Evolutionary conservation across 345 rosid species (phyloP), one percentile per base, ranked within the genome.

Genomic region (Schrenkiella parvula): DNA sequence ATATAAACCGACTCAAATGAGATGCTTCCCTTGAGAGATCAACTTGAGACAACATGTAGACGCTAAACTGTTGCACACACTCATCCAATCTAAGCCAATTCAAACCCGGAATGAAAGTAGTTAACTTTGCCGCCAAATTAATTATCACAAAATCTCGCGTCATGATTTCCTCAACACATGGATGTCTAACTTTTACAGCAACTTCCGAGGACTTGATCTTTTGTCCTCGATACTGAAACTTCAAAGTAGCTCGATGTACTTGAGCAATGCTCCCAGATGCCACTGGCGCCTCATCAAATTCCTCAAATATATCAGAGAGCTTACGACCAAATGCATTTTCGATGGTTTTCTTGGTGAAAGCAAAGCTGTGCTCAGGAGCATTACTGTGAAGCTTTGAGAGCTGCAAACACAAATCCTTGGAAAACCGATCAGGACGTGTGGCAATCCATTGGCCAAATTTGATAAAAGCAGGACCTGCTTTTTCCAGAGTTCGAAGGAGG

Each of bases 371-470:
- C 53, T 88, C 91, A 38, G 98, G 99, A 58, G 99, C 98, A 72
- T 84, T 84, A 17, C 81, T 85, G 52, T 95, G 99, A 61, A 95
- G 97, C 81, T 89, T 95, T 7, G 98, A 78, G 48, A 95, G 99
- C 79, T 95, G 82, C 55, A 78, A 81, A 77, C 98, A 92, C 58
- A 95, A 57, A 84, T 95, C 99, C 71, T 89, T 82, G 14, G 96
- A 85, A 72, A 95, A 92, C 70, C 89, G 86, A 78, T 95, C 99
- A 10, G 99, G 98, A 26, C 99, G 71, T 61, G 99, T 95, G 8
- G 99, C 99, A 18, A 97, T 91, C 98, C 99, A 95, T 62, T 95
- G 99, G 19, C 99, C 99, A 90, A 96, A 92, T 74, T 95, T 95
- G 73, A 95, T 95, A 68, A 95, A 92, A 32, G 99, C 99, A 55